A percentile compares a stretch with the other conserved stretches of the same genome.
Evolutionary conservation across 2,329 filamentous ascomycete species (phyloP).

Genomic region (Ophiostoma ulmi): DNA sequence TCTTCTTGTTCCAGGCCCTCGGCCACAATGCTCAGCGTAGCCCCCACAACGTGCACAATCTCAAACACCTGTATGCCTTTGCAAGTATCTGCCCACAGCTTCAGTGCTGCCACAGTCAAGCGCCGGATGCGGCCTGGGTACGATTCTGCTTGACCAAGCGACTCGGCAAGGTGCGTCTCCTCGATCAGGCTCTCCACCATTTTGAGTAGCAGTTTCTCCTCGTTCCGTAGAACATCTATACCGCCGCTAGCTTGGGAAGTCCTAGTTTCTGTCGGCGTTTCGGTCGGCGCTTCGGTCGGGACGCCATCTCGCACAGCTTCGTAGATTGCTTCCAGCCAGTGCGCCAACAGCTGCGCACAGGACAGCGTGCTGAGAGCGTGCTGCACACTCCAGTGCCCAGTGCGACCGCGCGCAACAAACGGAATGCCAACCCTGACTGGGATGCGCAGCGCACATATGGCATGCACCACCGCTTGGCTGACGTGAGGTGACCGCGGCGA

Average conservation of each 20-base stretch:
- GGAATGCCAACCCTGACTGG: constrained; percentile 18
- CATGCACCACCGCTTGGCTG: constrained; percentile 15
- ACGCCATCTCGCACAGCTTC: background rate
- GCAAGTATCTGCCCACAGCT: constrained; percentile 13
- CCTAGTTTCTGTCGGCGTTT: background rate
- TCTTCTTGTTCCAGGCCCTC: constrained; percentile 3
- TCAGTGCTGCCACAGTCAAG: constrained; percentile 7
- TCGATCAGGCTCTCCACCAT: constrained; percentile 18
- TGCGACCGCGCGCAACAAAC: constrained; percentile 16
- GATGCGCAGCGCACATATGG: constrained; percentile 15
- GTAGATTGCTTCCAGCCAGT: constrained; percentile 14
- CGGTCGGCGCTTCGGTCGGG: background rate
- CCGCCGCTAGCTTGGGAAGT: background rate
- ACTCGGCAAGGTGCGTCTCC: constrained; percentile 15
- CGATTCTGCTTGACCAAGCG: background rate
- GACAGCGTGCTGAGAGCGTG: constrained; percentile 17
- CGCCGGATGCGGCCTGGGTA: constrained; percentile 8
- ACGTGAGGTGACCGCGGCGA: constrained; percentile 7
- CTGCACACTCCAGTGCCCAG: constrained; percentile 20
- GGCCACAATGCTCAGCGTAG: constrained; percentile 13
- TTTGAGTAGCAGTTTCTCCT: constrained; percentile 11
- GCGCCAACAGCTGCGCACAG: constrained; percentile 11
- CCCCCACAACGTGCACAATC: constrained; percentile 16
- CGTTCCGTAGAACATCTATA: constrained; percentile 3
- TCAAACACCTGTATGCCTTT: constrained; percentile 16